Percentiles rank a stretch among this genome's conserved stretches.
These are phyloP conservation scores for Corylus americana DNA, from an alignment of 306 rosid genomes.

Conservation along the genomic window DNA sequence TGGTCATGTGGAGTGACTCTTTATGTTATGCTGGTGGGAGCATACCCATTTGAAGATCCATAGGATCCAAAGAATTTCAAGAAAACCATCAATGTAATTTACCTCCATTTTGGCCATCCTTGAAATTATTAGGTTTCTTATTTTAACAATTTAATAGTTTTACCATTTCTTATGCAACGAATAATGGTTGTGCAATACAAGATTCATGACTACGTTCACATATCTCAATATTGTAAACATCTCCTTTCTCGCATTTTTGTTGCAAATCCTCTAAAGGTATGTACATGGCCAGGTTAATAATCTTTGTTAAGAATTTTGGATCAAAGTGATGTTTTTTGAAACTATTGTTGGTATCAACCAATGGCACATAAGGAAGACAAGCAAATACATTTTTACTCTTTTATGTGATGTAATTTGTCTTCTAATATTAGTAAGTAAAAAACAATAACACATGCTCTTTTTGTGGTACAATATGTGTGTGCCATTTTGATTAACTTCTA, in stretches of 20 bases:
- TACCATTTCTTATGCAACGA: slow-evolving; percentile 49
- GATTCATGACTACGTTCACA: slow-evolving; percentile 88
- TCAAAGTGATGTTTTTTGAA: too few species aligned
- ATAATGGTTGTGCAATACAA: slow-evolving; percentile 86
- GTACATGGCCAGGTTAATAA: slow-evolving; percentile 19
- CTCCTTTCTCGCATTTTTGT: slow-evolving; percentile 80
- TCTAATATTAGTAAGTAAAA: too few species aligned
- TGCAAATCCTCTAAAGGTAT: slow-evolving; percentile 66
- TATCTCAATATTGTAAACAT: slow-evolving; percentile 77
- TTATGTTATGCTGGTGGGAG: slow-evolving; percentile 91
- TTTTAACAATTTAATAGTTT: slow-evolving; percentile 19
- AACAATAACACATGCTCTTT: too few species aligned
- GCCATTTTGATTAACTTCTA: too few species aligned
- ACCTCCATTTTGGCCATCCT: background rate
- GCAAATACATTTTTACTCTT: too few species aligned
- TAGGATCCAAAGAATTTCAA: slow-evolving; percentile 82
- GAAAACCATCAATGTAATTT: slow-evolving; percentile 72
- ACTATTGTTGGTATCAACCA: too few species aligned
- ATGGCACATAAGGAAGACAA: too few species aligned
- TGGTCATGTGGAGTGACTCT: slow-evolving; percentile 94
- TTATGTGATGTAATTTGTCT: too few species aligned
- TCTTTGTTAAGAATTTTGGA: background rate
- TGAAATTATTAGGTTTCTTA: slow-evolving; percentile 14
- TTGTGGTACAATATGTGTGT: too few species aligned
- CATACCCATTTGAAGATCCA: slow-evolving; percentile 89